Base-by-base conservation (phyloP, 257 asterid genomes). In the Eustoma russellianum region DNA sequence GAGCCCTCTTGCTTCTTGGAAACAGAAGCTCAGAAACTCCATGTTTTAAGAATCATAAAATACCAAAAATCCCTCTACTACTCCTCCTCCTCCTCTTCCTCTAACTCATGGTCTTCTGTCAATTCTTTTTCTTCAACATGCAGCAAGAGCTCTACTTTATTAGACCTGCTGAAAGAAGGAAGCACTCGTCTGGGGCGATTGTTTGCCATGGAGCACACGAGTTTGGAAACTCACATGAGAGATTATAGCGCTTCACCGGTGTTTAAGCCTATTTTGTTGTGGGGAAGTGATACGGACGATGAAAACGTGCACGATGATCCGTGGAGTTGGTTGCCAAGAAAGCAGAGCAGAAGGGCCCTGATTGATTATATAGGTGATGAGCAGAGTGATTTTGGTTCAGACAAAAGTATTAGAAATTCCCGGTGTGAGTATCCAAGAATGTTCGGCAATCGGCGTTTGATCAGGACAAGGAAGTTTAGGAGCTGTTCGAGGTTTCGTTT, bases 141-240 rank as follows among this genome's bases (percentile, higher is more conserved):
- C 43, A 58, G 67, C 6, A 77, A 65, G 59, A 71, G 74, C 57
- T 78, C 53, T 11, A 66, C 72, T 55, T 60, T 86, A 15, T 41
- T 86, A 41, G 80, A 75, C 45, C 58, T 86, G 56, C 83, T 86
- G 94, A 81, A 67, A 63, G 82, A 55, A 49, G 94, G 94, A 6
- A 83, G 74, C 70, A 74, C 96, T 17, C 74, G 91, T 17, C 67
- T 86, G 30, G 52, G 91, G 46, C 62, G 94, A 65, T 61, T 83
- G 43, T 79, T 86, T 49, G 86, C 75, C 33, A 81, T 83, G 92
- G 86, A 86, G 53, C 94, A 83, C 55, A 80, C 86, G 1, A 86
- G 79, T 59, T 71, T 85, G 66, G 72, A 63, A 5, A 65, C 78
- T 19, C 69, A 80, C 56, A 68, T 86, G 56, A 71, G 59, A 43